Evolutionary conservation across 2,329 filamentous ascomycete species (phyloP).

Genomic region (Aspergillus aculeatinus): DNA sequence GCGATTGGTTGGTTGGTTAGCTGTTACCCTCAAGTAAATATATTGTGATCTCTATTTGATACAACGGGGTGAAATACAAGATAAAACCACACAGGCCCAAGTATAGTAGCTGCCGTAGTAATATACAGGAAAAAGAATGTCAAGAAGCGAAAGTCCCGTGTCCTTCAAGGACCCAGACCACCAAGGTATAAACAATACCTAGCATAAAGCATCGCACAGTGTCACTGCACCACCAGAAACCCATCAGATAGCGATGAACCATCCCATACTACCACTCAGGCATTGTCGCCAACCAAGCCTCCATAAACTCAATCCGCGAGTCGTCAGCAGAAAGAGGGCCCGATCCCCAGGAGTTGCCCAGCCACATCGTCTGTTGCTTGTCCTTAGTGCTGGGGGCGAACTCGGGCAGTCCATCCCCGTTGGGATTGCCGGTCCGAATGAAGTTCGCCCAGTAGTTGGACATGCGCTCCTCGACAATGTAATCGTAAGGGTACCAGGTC

Average conservation of each 20-base stretch:
- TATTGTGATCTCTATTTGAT: too few species aligned
- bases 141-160: not conserved
- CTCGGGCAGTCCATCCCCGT: constrained; percentile 28
- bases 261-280: constrained; percentile 1
- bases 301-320: not conserved
- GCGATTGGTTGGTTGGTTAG: too few species aligned
- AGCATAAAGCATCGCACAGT: too few species aligned
- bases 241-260: not conserved
- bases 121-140: not conserved
- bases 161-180: not conserved
- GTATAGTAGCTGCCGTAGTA: not conserved
- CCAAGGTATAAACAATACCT: not conserved
- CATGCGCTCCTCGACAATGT: constrained; percentile 25
- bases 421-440: constrained; percentile 33
- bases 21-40: too few species aligned
- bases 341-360: not conserved
- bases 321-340: not conserved
- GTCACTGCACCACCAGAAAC: not conserved
- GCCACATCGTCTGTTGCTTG: constrained; percentile 4
- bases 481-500: constrained; percentile 30
- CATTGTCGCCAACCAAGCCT: constrained; percentile 4
- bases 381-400: not conserved
- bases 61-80: too few species aligned
- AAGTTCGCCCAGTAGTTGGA: constrained; percentile 36
- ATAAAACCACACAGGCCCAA: too few species aligned